Percentiles rank a stretch among this genome's conserved stretches.
Evolutionary conservation across 2,329 filamentous ascomycete species (phyloP).

Genomic region (Fusarium sp.): DNA sequence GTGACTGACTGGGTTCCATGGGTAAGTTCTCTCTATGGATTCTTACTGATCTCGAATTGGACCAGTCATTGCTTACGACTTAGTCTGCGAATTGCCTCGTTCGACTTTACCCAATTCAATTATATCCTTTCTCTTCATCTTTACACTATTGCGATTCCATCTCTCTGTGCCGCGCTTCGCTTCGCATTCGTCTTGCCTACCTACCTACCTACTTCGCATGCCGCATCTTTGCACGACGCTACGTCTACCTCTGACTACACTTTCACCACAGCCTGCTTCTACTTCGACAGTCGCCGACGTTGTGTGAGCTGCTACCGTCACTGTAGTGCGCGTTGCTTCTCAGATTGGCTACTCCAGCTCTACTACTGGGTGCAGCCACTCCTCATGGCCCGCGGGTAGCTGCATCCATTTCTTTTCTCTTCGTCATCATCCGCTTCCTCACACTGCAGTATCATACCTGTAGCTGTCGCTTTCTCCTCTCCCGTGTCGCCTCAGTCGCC

Average conservation of each 20-base stretch:
- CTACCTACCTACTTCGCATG: constrained; percentile 44
- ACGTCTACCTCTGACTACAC: constrained; percentile 21
- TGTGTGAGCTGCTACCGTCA: constrained; percentile 33
- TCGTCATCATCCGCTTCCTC: constrained; percentile 19
- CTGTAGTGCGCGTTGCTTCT: constrained; percentile 40
- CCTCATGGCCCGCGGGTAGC: constrained; percentile 46
- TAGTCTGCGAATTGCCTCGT: constrained; percentile 45
- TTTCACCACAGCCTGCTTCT: constrained; percentile 40
- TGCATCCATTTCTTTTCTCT: constrained; percentile 39
- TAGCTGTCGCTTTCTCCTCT: constrained; percentile 4
- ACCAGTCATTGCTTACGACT: constrained; percentile 41
- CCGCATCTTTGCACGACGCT: constrained; percentile 52
- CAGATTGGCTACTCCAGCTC: constrained; percentile 22
- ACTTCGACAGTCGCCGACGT: constrained; percentile 40
- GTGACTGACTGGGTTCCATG: neutral
- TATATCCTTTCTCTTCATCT: neutral
- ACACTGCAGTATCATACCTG: constrained; percentile 17
- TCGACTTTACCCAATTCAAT: neutral
- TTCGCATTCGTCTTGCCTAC: constrained; percentile 35
- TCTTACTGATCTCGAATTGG: constrained; percentile 28
- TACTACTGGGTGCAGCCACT: constrained; percentile 36
- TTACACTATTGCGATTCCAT: constrained; percentile 19
- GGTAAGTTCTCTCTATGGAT: neutral
- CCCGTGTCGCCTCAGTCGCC: constrained; percentile 7
- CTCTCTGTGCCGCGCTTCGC: constrained; percentile 32